These are phyloP conservation scores for Scytalidium sp. DNA, from an alignment of 2,329 filamentous ascomycete genomes.

Conservation along the genomic window DNA sequence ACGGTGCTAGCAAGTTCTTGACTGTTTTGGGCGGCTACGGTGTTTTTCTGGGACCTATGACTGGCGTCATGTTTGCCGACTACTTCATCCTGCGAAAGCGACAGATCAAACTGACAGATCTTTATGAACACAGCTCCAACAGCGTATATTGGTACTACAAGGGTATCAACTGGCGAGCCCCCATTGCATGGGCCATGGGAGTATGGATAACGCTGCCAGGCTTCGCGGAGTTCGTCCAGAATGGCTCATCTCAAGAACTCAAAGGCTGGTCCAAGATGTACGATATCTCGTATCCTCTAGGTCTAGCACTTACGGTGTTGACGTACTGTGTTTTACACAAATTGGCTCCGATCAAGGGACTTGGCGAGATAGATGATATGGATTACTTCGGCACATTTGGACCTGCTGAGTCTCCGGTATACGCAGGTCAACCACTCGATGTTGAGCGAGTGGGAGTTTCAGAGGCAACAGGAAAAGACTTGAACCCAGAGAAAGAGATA, in stretches of 20 bases:
- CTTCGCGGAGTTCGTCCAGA: constrained; percentile 7
- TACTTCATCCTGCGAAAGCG: constrained; percentile 27
- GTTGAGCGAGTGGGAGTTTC: constrained; percentile 3
- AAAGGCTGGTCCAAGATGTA: constrained; percentile 26
- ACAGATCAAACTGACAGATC: constrained; percentile 28
- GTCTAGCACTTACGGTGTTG: constrained; percentile 35
- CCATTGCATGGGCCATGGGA: constrained; percentile 35
- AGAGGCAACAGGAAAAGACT: too few species aligned
- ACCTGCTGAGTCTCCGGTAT: constrained; percentile 6
- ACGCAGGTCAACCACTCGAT: constrained; percentile 4
- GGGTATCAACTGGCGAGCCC: constrained; percentile 41
- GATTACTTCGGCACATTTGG: constrained; percentile 33
- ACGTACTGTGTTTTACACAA: constrained; percentile 29
- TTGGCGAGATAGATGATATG: constrained; percentile 28
- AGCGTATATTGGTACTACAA: constrained; percentile 39
- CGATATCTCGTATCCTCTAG: constrained; percentile 38
- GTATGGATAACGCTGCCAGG: constrained; percentile 26
- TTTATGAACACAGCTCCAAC: constrained; percentile 24
- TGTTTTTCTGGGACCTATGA: constrained; percentile 34
- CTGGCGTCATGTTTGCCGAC: constrained; percentile 34
- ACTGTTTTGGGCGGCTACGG: constrained; percentile 28
- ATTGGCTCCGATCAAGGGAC: constrained; percentile 27
- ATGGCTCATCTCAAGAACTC: too few species aligned
- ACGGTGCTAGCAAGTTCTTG: constrained; percentile 23
- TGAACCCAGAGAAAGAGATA: too few species aligned